Evolutionary conservation across 2,329 filamentous ascomycete genomes (phyloP), one percentile per base, ranked within the genome.

Genomic region (Xylaria multiplex): DNA sequence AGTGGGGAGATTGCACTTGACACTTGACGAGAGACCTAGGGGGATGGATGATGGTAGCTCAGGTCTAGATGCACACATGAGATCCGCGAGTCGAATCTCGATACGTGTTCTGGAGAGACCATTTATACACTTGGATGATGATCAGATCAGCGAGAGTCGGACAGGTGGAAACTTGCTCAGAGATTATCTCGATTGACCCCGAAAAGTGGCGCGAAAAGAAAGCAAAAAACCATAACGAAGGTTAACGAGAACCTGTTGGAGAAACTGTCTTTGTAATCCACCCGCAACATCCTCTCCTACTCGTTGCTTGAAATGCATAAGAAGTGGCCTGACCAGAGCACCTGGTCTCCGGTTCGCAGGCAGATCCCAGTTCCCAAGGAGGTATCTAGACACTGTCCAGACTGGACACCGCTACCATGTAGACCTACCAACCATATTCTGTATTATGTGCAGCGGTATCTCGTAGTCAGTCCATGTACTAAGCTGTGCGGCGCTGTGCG

Each of bases 261-360:
- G 57, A 50, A 61, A 45, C 45, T 52, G 52, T 53, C 22, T 64
- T 59, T 50, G 64, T 59, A 59, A 53, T 63, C 45, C 42, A 14
- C 30, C 49, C 43, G 54, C 50, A 56, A 61, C 50, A 59, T 48
- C 19, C 48, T 53, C 45, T 13, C 40, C 43, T 43, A 14, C 30
- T 45, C n/a, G 45, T 56, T 50, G 27, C 35, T 13, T 9, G 46
- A 45, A 42, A 40, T 40, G 37, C 42, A 16, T 22, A 37, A 58
- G 40, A 42, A 53, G 57, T 64, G 56, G 58, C 32, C 57, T 65
- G 61, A 65, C 35, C 35, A 37, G 35, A 37, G 6, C 8, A 13
- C 35, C 35, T 37, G 35, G 35, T 37, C 35, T 37, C 11, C 11
- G 58, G 57, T 48, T 59, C 52, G 61, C 65, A 67, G 65, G 61